A percentile compares a stretch with the other conserved stretches of the same genome.
Evolutionary conservation across 768 basidiomycete genomes (phyloP).

Genomic region (Tubosaeta sp.): DNA sequence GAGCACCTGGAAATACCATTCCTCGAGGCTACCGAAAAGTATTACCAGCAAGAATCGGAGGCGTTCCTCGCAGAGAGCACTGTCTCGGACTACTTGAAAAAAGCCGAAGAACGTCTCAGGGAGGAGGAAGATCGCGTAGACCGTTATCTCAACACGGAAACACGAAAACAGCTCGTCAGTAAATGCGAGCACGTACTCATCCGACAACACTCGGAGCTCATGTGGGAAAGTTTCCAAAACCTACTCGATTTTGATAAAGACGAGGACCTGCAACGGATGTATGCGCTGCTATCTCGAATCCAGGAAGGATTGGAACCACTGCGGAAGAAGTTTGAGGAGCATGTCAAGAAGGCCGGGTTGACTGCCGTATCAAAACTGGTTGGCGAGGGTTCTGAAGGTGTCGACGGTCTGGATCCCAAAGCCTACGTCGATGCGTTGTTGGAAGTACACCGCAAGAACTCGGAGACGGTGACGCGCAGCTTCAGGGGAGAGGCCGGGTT

Average conservation of each 20-base stretch:
- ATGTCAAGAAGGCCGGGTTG: constrained; percentile 88
- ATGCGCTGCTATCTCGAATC: constrained; percentile 85
- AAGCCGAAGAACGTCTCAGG: constrained; percentile 85
- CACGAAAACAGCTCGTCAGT: constrained; percentile 72
- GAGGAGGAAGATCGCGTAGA: constrained; percentile 97
- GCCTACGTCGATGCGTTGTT: constrained; percentile 91
- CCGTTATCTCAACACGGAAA: constrained; percentile 85
- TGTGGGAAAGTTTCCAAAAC: constrained; percentile 92
- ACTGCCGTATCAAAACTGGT: constrained; percentile 72
- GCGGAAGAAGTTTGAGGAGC: constrained; percentile 89
- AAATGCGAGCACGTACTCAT: constrained; percentile 94
- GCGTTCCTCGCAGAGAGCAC: constrained; percentile 84
- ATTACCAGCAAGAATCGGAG: constrained; percentile 90
- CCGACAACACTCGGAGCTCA: constrained; percentile 72
- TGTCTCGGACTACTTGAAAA: constrained; percentile 92
- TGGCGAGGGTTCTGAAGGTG: constrained; percentile 47
- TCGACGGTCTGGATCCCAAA: constrained; percentile 80
- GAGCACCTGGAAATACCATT: constrained; percentile 89
- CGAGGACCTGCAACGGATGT: constrained; percentile 94
- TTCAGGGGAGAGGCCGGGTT: constrained; percentile 94
- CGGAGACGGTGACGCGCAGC: constrained; percentile 80
- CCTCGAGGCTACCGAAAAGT: constrained; percentile 81
- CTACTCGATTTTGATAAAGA: constrained; percentile 91
- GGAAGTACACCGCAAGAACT: constrained; percentile 89
- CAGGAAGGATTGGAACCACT: constrained; percentile 87